phyloP scores from a whole-genome alignment of 805 yeast species.

The Millerago galiae region DNA sequence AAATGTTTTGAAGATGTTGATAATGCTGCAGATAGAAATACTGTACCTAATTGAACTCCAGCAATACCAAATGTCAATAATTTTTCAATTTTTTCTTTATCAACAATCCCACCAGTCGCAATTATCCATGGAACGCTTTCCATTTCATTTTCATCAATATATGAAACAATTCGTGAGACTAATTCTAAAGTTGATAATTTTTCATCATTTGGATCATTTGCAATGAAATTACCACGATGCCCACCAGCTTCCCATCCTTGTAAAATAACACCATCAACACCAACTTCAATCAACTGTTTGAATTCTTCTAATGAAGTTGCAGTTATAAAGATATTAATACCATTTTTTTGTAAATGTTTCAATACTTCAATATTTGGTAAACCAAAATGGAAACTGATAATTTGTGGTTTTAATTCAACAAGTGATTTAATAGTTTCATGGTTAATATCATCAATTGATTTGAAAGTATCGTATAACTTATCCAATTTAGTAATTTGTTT shows the following conservation, averaged over 20 bases:
- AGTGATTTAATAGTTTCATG: conserved; percentile 15
- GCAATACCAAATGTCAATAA: conserved; percentile 38
- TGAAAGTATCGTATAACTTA: conserved; percentile 13
- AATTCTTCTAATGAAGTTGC: conserved; percentile 45
- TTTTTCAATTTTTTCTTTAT: conserved; percentile 24
- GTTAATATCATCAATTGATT: conserved; percentile 3
- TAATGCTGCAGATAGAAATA: conserved; percentile 29
- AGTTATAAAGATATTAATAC: conserved; percentile 38
- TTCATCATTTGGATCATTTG: conserved; percentile 27
- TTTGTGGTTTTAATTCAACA: conserved; percentile 29
- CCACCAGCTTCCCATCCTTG: conserved; percentile 68
- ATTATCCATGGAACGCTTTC: conserved; percentile 26
- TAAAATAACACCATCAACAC: conserved; percentile 42
- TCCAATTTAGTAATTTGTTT: background rate
- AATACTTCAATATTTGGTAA: conserved; percentile 30
- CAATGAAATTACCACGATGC: conserved; percentile 45
- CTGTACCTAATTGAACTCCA: conserved; percentile 52
- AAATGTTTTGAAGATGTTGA: conserved; percentile 16
- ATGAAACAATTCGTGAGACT: conserved; percentile 17
- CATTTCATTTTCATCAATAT: conserved; percentile 7
- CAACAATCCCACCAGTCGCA: conserved; percentile 50
- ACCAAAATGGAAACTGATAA: conserved; percentile 53
- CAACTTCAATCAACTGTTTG: conserved; percentile 20
- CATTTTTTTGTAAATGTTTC: conserved; percentile 27
- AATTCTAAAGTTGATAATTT: conserved; percentile 31